phyloP scores from a whole-genome alignment of 306 rosid genomes.

The Castanospermum australe region DNA sequence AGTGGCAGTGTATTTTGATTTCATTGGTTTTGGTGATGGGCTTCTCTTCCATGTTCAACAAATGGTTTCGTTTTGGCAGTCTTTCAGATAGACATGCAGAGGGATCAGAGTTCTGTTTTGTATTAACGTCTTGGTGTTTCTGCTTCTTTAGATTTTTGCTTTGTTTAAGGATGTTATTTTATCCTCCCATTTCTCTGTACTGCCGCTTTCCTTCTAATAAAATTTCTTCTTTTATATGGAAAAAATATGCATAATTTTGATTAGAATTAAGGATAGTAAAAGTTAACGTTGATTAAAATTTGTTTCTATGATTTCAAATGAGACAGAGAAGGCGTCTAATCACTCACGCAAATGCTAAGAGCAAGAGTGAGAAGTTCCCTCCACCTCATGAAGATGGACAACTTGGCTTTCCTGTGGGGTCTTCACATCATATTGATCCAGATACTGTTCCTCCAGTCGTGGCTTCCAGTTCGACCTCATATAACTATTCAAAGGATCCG shows the following conservation, averaged over 20 bases:
- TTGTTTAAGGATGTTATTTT: background rate
- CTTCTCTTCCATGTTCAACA: too few relatives aligned
- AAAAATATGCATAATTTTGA: background rate
- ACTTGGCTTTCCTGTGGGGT: conserved; percentile 75
- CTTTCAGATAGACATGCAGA: background rate
- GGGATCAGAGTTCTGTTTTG: background rate
- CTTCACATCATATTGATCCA: conserved; percentile 83
- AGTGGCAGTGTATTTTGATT: background rate
- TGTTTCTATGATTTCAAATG: conserved; percentile 24
- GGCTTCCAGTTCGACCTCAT: conserved; percentile 69
- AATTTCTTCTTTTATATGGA: background rate
- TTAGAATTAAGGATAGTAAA: background rate
- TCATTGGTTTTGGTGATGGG: background rate
- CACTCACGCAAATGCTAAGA: conserved; percentile 82
- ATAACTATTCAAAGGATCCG: conserved; percentile 61
- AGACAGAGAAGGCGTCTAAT: conserved; percentile 82
- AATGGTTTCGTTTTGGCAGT: too few relatives aligned
- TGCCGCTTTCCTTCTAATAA: background rate
- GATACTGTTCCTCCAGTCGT: conserved; percentile 65
- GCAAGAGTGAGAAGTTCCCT: conserved; percentile 96
- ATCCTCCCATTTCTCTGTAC: background rate
- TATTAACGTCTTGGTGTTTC: background rate
- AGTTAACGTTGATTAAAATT: background rate
- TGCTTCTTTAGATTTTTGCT: background rate
- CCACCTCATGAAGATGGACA: conserved; percentile 93